These are phyloP conservation scores for Cordyceps fumosorosea DNA, from an alignment of 2,329 filamentous ascomycete species.

Conservation along the genomic window DNA sequence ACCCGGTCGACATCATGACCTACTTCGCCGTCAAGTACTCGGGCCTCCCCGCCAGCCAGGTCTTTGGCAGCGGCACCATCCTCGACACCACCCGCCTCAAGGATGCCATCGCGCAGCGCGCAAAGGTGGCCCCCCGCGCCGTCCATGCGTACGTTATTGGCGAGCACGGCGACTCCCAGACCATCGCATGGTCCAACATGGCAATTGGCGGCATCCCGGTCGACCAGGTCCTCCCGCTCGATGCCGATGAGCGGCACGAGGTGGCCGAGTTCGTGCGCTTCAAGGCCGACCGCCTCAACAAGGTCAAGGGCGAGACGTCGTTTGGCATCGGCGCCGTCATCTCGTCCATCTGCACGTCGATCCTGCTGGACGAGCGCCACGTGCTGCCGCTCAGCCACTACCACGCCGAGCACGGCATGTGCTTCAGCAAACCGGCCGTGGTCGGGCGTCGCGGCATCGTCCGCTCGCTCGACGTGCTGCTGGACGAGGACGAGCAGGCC, in stretches of 20 bases:
- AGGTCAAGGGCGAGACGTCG: slow-evolving; percentile 41
- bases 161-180: slow-evolving; percentile 19
- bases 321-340: slow-evolving; percentile 44
- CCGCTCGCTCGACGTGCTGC: slow-evolving; percentile 6
- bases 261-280: slow-evolving; percentile 40
- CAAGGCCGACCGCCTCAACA: slow-evolving; percentile 34
- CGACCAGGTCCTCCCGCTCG: slow-evolving; percentile 24
- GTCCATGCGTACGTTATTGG: slow-evolving; percentile 20
- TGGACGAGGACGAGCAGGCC: slow-evolving; percentile 12
- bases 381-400: slow-evolving; percentile 43
- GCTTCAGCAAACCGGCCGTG: slow-evolving; percentile 42
- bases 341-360: slow-evolving; percentile 42
- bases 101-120: slow-evolving; percentile 31
- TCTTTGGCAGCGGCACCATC: slow-evolving; percentile 47
- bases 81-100: slow-evolving; percentile 45
- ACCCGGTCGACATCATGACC: slow-evolving; percentile 49
- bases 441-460: slow-evolving; percentile 39
- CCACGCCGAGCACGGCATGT: slow-evolving; percentile 39
- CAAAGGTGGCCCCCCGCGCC: slow-evolving; percentile 13
- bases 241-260: slow-evolving; percentile 37
- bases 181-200: slow-evolving; percentile 20
- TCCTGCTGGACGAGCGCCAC: slow-evolving; percentile 40
- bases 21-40: slow-evolving; percentile 41
- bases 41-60: slow-evolving; percentile 40
- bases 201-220: slow-evolving; percentile 18